Evolutionary conservation across 352 stramenopile genomes (phyloP), one percentile per base, ranked within the genome.

Genomic region (Pythium myriotylum): DNA sequence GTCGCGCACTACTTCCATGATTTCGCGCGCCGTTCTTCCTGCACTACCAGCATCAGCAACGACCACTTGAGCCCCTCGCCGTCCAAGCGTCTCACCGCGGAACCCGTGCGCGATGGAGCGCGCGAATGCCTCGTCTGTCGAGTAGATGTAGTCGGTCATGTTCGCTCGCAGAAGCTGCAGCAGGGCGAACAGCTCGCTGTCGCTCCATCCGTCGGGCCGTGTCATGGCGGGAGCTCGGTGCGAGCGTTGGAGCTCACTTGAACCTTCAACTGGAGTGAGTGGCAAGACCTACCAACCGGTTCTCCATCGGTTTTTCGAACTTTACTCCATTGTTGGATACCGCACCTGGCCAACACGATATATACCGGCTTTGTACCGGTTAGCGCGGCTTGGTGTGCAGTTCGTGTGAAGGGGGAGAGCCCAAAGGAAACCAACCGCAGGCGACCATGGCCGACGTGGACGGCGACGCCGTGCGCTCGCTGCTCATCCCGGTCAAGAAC

Each of bases 401-500:
- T 59, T 61, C 29, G 35, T 54, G 54, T 59, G 35, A 50, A 49
- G 23, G 9, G 52, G 52, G 52, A 35, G 52, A 41, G 27, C 17
- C 26, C 41, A 37, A 41, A 42, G 32, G 7, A 58, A 49, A 56
- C 16, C 24, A 23, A 45, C 12, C n/a, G 14, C 54, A 8, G 32
- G 23, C 9, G 42, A 67, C 60, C 46, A 68, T 74, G 62, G 63
- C 46, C 20, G 62, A 68, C 43, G 45, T 68, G 17, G 72, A 57
- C 35, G 77, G 79, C 3, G 59, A 62, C 45, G 54, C 70, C 67
- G 70, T 82, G 48, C 65, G 85, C 22, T 90, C 85, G 65, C 80
- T 97, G 61, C 68, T 94, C 54, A 97, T 97, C 74, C 89, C 89
- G 47, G 89, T 97, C 9, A 92, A 96, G 58, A 95, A 95, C 75